Base-by-base conservation (phyloP, 2,329 filamentous ascomycete genomes). In the Trichoderma harzianum region DNA sequence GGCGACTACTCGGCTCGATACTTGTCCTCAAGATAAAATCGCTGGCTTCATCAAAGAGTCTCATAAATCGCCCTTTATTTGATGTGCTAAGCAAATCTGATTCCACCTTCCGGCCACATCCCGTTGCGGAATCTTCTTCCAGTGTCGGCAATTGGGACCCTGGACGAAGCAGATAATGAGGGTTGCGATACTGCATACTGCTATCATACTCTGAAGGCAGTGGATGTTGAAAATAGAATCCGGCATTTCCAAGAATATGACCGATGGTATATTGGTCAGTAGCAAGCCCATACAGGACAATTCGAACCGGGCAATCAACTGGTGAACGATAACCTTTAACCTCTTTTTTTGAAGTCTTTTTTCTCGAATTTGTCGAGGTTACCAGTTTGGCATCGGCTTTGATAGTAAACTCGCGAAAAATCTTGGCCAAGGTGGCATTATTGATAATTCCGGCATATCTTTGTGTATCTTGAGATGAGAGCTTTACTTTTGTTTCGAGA, bases 121-220 rank as follows among this genome's bases (percentile, higher is more conserved):
- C 2, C 11, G 28, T 55, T n/a, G 7, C 43, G 1, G 43, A 39
- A n/a, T 36, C 43, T 26, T 32, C 43, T 51, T 51, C 47, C 5
- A 57, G 63, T 8, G 12, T 34, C 5, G 43, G 63, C 43, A 66
- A 39, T 36, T 66, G 63, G 43, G 63, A 66, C 6, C 63, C 63
- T n/a, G 63, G 63, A 24, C 63, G 43, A 24, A 55, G 43, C 24
- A 66, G 30, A 57, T 66, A 55, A 26, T 36, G 63, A 32, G 63
- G 63, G 47, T 66, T 66, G 11, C 21, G 16, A 36, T 66, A 66
- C 28, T 26, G 63, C 63, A 55, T 53, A 11, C 24, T 55, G 53
- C 24, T 60, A 60, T 60, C 18, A 60, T 34, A 60, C 55, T 60
- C 55, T 3, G 26, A n/a, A 18, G 28, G 10, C 2, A 6, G 3